A percentile compares a stretch with the other conserved stretches of the same genome.
Evolutionary conservation across 495 filamentous ascomycete species (phyloP).

Genomic region (Penicillium canariense): DNA sequence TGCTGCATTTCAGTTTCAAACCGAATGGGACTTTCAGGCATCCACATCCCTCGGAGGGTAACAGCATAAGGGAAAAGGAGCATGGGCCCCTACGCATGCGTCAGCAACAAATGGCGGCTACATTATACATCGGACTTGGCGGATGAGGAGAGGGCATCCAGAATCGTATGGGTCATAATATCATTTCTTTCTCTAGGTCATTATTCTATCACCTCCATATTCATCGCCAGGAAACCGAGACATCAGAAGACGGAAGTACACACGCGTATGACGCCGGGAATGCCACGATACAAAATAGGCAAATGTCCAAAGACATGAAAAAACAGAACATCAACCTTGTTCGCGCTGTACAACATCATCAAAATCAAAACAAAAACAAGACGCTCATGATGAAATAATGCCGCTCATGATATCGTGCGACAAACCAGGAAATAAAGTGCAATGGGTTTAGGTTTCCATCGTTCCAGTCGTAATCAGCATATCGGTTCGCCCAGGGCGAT

Average conservation of each 20-base stretch:
- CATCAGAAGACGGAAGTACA: background rate
- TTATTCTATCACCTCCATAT: slow-evolving; percentile 7
- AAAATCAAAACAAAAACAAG: background rate
- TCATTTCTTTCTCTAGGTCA: background rate
- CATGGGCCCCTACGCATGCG: too few species aligned
- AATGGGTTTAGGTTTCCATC: slow-evolving; percentile 25
- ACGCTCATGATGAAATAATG: slow-evolving; percentile 14
- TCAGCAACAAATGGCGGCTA: too few species aligned
- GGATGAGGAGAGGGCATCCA: too few species aligned
- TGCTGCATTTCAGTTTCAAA: too few species aligned
- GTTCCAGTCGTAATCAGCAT: slow-evolving; percentile 44
- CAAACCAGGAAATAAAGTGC: background rate
- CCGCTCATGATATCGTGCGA: slow-evolving; percentile 13
- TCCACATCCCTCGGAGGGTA: too few species aligned
- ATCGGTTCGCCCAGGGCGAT: slow-evolving; percentile 44
- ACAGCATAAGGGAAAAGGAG: too few species aligned
- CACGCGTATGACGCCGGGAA: slow-evolving; percentile 7
- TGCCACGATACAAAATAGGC: slow-evolving; percentile 3
- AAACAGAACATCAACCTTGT: background rate
- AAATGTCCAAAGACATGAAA: background rate
- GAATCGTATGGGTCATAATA: background rate
- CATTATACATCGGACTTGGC: too few species aligned
- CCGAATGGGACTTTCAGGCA: too few species aligned
- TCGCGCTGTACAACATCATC: background rate
- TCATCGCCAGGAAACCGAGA: slow-evolving; percentile 1